phyloP scores from a whole-genome alignment of 176 grass and related monocot species.

The Eragrostis nindensis region DNA sequence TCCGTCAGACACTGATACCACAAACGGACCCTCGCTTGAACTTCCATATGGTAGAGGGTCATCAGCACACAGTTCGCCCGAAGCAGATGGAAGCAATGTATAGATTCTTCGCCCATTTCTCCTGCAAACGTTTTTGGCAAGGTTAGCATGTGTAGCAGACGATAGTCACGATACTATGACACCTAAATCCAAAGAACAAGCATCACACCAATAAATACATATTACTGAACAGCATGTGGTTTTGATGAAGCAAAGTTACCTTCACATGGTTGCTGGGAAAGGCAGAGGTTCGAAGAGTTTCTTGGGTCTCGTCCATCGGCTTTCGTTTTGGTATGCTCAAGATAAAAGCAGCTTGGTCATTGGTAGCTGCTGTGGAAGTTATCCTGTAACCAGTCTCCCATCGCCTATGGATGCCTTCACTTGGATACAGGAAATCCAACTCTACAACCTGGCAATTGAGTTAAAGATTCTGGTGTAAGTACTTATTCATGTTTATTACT shows the following conservation, averaged over 20 bases:
- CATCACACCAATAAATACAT: neutral
- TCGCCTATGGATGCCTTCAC: constrained; percentile 87
- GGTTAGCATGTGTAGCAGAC: constrained; percentile 18
- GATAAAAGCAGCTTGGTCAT: constrained; percentile 90
- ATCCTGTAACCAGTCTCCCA: constrained; percentile 95
- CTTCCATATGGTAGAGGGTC: constrained; percentile 33
- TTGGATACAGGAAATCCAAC: constrained; percentile 96
- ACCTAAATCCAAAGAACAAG: too few species aligned
- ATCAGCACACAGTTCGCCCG: constrained; percentile 82
- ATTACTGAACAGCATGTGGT: neutral
- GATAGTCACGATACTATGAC: too few species aligned
- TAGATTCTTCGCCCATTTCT: constrained; percentile 94
- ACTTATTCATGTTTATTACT: neutral
- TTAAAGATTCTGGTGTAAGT: neutral
- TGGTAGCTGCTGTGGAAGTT: constrained; percentile 76
- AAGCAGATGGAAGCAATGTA: constrained; percentile 86
- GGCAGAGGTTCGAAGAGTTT: constrained; percentile 87
- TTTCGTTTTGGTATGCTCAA: constrained; percentile 87
- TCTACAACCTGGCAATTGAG: constrained; percentile 74
- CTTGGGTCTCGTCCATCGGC: constrained; percentile 84
- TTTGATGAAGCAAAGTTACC: constrained; percentile 42
- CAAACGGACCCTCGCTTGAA: constrained; percentile 7
- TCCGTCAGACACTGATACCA: neutral
- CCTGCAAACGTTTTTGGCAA: constrained; percentile 29
- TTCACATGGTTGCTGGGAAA: constrained; percentile 92